Evolutionary conservation across 1,284 basidiomycete species (phyloP), one percentile per base, ranked within the genome.

Genomic region (Violaceomyces palustris): DNA sequence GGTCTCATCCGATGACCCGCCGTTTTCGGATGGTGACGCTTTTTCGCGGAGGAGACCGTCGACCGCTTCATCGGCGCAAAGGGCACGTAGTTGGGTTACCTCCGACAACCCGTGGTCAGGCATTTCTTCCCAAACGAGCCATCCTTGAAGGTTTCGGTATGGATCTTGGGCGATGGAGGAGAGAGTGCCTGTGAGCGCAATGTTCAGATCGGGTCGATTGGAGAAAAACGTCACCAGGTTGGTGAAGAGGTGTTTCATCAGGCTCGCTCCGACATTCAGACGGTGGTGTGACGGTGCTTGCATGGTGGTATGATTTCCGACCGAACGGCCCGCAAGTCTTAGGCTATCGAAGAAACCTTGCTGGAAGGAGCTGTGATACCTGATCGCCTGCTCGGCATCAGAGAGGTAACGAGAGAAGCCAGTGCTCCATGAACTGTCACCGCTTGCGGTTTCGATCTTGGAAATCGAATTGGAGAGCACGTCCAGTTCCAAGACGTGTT

Each of bases 191-290:
- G 88, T 94, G 50, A 96, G 75, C 0, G 87, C 85, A 44, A 97
- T 81, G 71, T 97, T 97, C 69, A 81, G 81, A 59, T 92, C 87
- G 2, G 81, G 65, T 94, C 91, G 48, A 82, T 82, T 28, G 84
- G 79, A 53, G 84, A 83, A n/a, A 94, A 75, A 6, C 81, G 78
- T 67, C 91, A 87, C 23, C 17, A 35, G 32, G 37, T 40, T 8
- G 43, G 35, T 21, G 43, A 19, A 34, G n/a, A 34, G 32, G 32
- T 34, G 32, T 9, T 15, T 11, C n/a, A 18, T 11, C n/a, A 34
- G 9, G n/a, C n/a, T 15, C 9, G n/a, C n/a, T 15, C n/a, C 3
- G 9, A 10, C 18, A 11, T n/a, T 9, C 9, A 19, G 32, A n/a
- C 9, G 15, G n/a, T 10, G 32, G n/a, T 34, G 3, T n/a, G n/a